These are phyloP conservation scores for Dothistroma septosporum DNA, from an alignment of 2,329 filamentous ascomycete genomes.

Conservation along the genomic window DNA sequence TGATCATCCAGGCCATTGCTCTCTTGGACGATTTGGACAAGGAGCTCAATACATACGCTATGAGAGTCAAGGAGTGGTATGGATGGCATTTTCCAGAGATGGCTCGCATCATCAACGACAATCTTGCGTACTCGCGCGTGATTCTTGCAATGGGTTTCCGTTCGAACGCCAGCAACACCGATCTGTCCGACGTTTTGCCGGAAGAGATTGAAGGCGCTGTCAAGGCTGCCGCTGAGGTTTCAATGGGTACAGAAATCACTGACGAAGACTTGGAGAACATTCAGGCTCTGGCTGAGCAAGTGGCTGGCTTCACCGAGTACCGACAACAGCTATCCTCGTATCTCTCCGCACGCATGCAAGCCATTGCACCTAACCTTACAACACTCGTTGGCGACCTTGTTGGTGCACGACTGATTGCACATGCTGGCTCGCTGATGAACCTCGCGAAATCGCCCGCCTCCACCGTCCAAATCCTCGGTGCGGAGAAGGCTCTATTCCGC, in stretches of 20 bases:
- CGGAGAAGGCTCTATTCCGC: conserved; percentile 97
- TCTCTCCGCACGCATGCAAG: conserved; percentile 88
- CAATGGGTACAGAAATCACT: conserved; percentile 97
- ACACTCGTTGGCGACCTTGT: conserved; percentile 90
- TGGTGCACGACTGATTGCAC: conserved; percentile 88
- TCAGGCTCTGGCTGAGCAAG: conserved; percentile 83
- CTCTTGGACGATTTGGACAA: conserved; percentile 96
- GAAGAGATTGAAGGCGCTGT: conserved; percentile 91
- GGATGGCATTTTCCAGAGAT: conserved; percentile 99
- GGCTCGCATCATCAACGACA: conserved; percentile 95
- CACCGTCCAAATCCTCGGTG: conserved; percentile 96
- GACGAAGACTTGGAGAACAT: conserved; percentile 92
- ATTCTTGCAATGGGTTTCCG: conserved; percentile 88
- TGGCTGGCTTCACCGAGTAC: conserved; percentile 87
- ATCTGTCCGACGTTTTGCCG: conserved; percentile 85
- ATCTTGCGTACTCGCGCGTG: conserved; percentile 85
- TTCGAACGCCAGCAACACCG: conserved; percentile 66
- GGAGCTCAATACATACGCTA: conserved; percentile 97
- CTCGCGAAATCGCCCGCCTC: conserved; percentile 91
- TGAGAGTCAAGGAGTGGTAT: conserved; percentile 99
- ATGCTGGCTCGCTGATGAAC: conserved; percentile 89
- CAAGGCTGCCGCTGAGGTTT: conserved; percentile 91
- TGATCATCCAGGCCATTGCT: conserved; percentile 97
- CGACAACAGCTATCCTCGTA: conserved; percentile 83
- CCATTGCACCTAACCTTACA: conserved; percentile 93